A percentile compares a stretch with the other conserved stretches of the same genome.
Evolutionary conservation across 2,329 filamentous ascomycete species (phyloP).

Genomic region (Botryotinia convoluta): DNA sequence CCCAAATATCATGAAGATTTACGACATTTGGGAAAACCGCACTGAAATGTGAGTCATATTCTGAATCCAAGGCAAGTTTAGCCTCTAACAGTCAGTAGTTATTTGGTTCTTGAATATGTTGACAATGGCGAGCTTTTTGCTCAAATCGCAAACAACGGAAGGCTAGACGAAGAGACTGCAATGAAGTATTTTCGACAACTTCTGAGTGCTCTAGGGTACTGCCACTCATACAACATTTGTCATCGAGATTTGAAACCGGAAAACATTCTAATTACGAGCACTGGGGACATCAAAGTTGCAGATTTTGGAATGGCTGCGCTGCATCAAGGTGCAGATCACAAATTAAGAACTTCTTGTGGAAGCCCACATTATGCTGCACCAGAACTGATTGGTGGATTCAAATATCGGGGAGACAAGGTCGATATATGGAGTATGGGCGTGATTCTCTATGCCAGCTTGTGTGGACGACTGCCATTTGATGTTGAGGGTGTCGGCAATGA

Average conservation of each 20-base stretch:
- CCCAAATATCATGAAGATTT: constrained; percentile 88
- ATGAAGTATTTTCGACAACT: constrained; percentile 90
- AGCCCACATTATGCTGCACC: constrained; percentile 97
- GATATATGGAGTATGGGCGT: constrained; percentile 96
- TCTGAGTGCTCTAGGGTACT: constrained; percentile 86
- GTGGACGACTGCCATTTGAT: constrained; percentile 81
- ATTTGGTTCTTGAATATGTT: constrained; percentile 91
- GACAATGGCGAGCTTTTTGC: constrained; percentile 71
- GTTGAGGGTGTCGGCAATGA: constrained; percentile 31
- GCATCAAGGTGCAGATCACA: constrained; percentile 73
- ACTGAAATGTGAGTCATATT: constrained; percentile 74
- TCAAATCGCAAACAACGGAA: constrained; percentile 72
- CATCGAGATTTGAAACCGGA: constrained; percentile 96
- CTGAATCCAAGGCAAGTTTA: constrained; percentile 23
- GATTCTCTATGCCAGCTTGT: constrained; percentile 83
- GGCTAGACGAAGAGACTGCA: constrained; percentile 75
- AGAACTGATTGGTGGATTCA: constrained; percentile 74
- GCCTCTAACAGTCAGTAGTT: constrained; percentile 53
- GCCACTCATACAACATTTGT: constrained; percentile 91
- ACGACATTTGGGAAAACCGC: constrained; percentile 97
- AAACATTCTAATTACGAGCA: constrained; percentile 81
- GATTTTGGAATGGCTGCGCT: constrained; percentile 98
- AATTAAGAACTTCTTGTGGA: constrained; percentile 85
- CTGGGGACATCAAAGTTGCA: constrained; percentile 83
- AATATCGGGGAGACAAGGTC: constrained; percentile 80